Base-by-base conservation (phyloP, 1,284 basidiomycete species). In the Apiotrichum mycotoxinovorans region DNA sequence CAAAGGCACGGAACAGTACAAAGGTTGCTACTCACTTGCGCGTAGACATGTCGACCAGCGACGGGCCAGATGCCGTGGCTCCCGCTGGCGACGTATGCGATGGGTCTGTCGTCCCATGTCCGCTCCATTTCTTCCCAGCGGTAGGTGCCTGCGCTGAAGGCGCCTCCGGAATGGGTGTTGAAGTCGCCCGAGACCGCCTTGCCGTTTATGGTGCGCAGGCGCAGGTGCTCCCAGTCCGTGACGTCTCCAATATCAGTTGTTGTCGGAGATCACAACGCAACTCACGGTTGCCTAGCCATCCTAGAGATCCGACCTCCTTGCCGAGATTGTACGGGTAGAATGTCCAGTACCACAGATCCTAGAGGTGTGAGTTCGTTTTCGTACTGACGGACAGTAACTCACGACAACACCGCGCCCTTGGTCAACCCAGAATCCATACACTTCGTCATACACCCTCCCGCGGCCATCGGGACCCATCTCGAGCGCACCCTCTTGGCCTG, bases 261-360 rank as follows among this genome's bases (percentile, higher is more conserved):
- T 22, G 11, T 9, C 15, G 1, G 12, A 1, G 7, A 0, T 11
- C 9, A 5, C n/a, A 15, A 1, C 5, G 18, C 22, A 11, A 65
- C 72, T 60, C 49, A 76, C 73, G 74, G 57, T 77, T 74, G 1
- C 74, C 75, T 5, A 76, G 57, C 18, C 69, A 60, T 2, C 75
- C 75, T 18, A 76, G 65, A 1, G 64, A 62, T 18, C 69, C 68
- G 2, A 74, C 66, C 10, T 64, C 56, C 60, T 77, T 77, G 26
- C 75, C 75, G 22, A 72, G 65, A 49, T 77, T 77, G 64, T 69
- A 75, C 1, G 75, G 75, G 54, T 76, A 77, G 66, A 66, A 75
- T 56, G 73, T 74, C 73, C 73, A 75, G 52, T 75, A 75, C 61
- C 65, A 69, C 27, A 75, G 48, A 49, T 75, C 73, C 71, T 74